Evolutionary conservation across 2,329 filamentous ascomycete species (phyloP), one percentile per base, ranked within the genome.

Genomic region (Talaromyces sp.): DNA sequence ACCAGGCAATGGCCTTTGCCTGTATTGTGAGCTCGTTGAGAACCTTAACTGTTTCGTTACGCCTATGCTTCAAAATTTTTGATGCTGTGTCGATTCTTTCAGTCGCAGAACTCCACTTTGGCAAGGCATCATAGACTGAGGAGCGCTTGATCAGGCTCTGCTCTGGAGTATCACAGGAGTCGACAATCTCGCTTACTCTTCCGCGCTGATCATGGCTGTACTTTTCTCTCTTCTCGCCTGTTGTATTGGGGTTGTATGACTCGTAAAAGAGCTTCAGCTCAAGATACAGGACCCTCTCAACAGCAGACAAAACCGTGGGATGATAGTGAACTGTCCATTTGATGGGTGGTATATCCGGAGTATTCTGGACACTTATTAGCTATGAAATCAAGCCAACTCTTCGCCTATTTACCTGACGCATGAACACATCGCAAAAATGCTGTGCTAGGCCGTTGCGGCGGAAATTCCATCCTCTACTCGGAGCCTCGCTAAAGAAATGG

Each of bases 201-300:
- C 77, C 37, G 10, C 68, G 63, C 47, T 74, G 69, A 43, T 75
- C 74, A 58, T 72, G 70, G 37, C 68, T 66, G 57, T 73, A 72
- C 13, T 69, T 65, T 3, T 70, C 70, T 41, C 68, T 70, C 14
- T 68, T 68, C 52, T 69, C 70, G 47, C 69, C 68, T 24, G 73
- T 70, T 52, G 74, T 66, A 41, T 79, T 76, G 77, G 86, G 84
- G 33, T 83, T 81, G 6, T 82, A 78, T 0, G 83, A 79, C 56
- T 82, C 82, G 1, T 87, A 69, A 52, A 85, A 81, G 63, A 85
- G 82, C 4, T 83, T 83, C 0, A 87, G 74, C 68, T 87, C 85
- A 0, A 83, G 75, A 69, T 89, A 89, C 0, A 84, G 73, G 1
- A 80, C 80, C 33, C 78, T 77, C 66, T 89, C 86, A 0, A 78